These are phyloP conservation scores for Crassisporium funariophilum DNA, from an alignment of 768 basidiomycete genomes.

Conservation along the genomic window DNA sequence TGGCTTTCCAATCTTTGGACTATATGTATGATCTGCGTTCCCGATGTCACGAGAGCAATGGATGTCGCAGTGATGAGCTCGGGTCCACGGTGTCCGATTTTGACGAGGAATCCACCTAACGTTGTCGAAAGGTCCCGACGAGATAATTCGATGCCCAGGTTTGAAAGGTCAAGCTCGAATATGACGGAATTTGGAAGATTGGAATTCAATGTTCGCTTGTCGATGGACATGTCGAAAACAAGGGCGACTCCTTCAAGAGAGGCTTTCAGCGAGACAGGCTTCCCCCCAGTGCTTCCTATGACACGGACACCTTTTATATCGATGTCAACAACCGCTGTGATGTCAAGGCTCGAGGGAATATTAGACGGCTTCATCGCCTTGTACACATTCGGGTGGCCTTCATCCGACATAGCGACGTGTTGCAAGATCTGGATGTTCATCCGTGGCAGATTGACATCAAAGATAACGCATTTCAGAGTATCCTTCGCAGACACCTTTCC, in stretches of 20 bases:
- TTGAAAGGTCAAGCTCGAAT: conserved; percentile 23
- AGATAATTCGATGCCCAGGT: conserved; percentile 13
- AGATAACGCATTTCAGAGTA: conserved; percentile 22
- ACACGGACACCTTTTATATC: conserved; percentile 21
- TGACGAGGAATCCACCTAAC: conserved; percentile 22
- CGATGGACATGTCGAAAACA: conserved; percentile 31
- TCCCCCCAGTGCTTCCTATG: conserved; percentile 20
- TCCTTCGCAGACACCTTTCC: conserved; percentile 27
- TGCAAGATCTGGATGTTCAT: conserved; percentile 48
- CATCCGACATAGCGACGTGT: conserved; percentile 41
- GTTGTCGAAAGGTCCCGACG: conserved; percentile 9
- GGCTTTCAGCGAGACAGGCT: conserved; percentile 19
- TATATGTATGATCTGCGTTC: conserved; percentile 23
- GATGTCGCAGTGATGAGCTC: conserved; percentile 39
- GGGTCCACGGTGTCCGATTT: conserved; percentile 44
- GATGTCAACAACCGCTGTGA: conserved; percentile 29
- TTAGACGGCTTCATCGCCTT: conserved; percentile 18
- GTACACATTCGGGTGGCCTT: conserved; percentile 30
- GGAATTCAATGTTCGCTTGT: conserved; percentile 31
- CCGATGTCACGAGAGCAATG: conserved; percentile 29
- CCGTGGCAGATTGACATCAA: conserved; percentile 47
- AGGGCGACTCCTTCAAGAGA: conserved; percentile 23
- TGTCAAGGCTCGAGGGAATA: conserved; percentile 32
- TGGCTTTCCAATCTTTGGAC: conserved; percentile 23
- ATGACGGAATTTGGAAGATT: conserved; percentile 26